Evolutionary conservation across 2,329 filamentous ascomycete species (phyloP).

Genomic region (Botrytis cinerea): DNA sequence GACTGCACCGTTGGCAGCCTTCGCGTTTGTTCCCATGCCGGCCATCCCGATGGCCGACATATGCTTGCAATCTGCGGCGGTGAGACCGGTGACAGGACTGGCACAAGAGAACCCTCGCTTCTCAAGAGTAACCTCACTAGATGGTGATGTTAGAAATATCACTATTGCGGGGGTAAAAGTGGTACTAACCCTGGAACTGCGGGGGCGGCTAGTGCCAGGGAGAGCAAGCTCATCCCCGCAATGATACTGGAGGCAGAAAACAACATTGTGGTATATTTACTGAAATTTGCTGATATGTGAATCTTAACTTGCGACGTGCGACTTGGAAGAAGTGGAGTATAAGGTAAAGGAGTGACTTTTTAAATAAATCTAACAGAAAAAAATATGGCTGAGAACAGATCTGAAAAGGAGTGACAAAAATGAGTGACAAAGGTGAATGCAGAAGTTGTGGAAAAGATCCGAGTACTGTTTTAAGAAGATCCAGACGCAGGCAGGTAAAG

Average conservation of each 20-base stretch:
- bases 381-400: neutral
- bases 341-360: constrained; percentile 14
- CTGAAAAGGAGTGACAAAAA: constrained; percentile 14
- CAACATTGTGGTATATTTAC: constrained; percentile 6
- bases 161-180: neutral
- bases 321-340: neutral
- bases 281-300: neutral
- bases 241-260: constrained; percentile 17
- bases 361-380: neutral
- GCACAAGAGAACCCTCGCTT: constrained; percentile 24
- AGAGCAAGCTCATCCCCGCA: constrained; percentile 23
- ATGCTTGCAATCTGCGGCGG: constrained; percentile 22
- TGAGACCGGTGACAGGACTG: constrained; percentile 21
- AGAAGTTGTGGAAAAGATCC: neutral
- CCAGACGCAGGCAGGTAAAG: neutral
- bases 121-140: constrained; percentile 12
- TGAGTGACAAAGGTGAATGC: constrained; percentile 4
- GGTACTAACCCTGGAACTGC: constrained; percentile 17
- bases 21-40: constrained; percentile 23
- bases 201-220: constrained; percentile 18
- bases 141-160: neutral
- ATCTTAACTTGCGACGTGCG: neutral
- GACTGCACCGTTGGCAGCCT: constrained; percentile 14
- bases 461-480: neutral
- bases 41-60: constrained; percentile 25